Conservation (phyloP, 2,329 filamentous ascomycete species). For the Penicillium verrucosum region DNA sequence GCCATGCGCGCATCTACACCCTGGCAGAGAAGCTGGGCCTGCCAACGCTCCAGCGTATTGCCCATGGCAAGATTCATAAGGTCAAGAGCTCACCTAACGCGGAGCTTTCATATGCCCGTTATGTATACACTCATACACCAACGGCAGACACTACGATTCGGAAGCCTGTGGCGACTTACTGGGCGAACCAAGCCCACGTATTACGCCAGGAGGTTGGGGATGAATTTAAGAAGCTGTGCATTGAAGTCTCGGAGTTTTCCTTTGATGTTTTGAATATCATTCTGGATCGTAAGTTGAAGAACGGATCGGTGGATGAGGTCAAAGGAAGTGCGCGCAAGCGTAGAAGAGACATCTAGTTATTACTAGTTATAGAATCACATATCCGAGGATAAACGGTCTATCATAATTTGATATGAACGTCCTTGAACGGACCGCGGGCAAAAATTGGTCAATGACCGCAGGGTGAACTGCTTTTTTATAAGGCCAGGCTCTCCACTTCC, state of each 20-base stretch:
- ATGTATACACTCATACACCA: slow-evolving; percentile 76
- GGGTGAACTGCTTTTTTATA: slow-evolving; percentile 12
- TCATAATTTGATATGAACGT: neutral
- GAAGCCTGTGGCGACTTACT: slow-evolving; percentile 83
- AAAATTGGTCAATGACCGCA: neutral
- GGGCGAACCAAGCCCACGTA: slow-evolving; percentile 76
- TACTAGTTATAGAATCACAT: neutral
- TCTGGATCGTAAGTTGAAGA: slow-evolving; percentile 46
- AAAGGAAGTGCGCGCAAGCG: slow-evolving; percentile 43
- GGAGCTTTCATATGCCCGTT: slow-evolving; percentile 88
- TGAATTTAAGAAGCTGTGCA: slow-evolving; percentile 78
- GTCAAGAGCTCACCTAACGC: slow-evolving; percentile 83
- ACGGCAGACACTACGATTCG: slow-evolving; percentile 70
- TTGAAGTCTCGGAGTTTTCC: slow-evolving; percentile 87
- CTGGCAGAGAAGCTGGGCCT: slow-evolving; percentile 76
- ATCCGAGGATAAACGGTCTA: neutral
- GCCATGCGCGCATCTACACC: slow-evolving; percentile 86
- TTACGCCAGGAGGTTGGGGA: slow-evolving; percentile 80
- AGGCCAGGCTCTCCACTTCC: slow-evolving; percentile 56
- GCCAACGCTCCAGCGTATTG: slow-evolving; percentile 66
- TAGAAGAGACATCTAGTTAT: slow-evolving; percentile 27
- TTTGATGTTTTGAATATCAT: slow-evolving; percentile 77
- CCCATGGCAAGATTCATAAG: slow-evolving; percentile 87
- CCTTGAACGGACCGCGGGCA: neutral
- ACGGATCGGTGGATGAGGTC: slow-evolving; percentile 31